Evolutionary conservation across 495 filamentous ascomycete genomes (phyloP).

Genomic region (Penicillium psychrofluorescens): DNA sequence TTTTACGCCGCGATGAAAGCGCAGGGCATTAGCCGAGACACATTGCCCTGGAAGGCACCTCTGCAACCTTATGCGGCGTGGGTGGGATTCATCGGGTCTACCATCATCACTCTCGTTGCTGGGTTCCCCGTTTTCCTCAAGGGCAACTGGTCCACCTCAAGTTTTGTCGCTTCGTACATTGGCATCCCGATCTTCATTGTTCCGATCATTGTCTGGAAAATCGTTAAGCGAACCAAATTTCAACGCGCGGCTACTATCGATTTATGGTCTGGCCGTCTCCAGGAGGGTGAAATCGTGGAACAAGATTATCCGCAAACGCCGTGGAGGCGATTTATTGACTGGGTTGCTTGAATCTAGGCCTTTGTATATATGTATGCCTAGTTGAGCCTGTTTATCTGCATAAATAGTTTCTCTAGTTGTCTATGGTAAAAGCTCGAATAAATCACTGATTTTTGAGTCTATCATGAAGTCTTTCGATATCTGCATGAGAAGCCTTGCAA

Average conservation of each 20-base stretch:
- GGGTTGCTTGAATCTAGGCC: slow-evolving; percentile 16
- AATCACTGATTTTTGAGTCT: slow-evolving; percentile 12
- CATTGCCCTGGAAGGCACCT: slow-evolving; percentile 50
- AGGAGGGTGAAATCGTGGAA: slow-evolving; percentile 25
- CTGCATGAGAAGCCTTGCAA: slow-evolving; percentile 46
- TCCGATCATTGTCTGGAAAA: slow-evolving; percentile 55
- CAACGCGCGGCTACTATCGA: slow-evolving; percentile 23
- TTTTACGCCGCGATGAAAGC: slow-evolving; percentile 53
- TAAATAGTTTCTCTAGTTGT: no score
- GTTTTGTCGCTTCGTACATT: slow-evolving; percentile 53
- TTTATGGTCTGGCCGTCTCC: slow-evolving; percentile 29
- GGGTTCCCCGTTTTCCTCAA: slow-evolving; percentile 35
- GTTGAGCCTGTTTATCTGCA: slow-evolving; percentile 1
- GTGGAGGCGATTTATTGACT: slow-evolving; percentile 23
- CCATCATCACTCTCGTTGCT: slow-evolving; percentile 32
- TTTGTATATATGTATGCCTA: slow-evolving; percentile 15
- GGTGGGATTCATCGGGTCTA: slow-evolving; percentile 50
- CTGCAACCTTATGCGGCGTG: slow-evolving; percentile 58
- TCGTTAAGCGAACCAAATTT: slow-evolving; percentile 44
- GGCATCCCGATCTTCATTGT: slow-evolving; percentile 49
- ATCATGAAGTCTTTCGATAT: slow-evolving; percentile 40
- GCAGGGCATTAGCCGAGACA: slow-evolving; percentile 49
- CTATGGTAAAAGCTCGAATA: neutral
- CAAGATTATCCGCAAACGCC: slow-evolving; percentile 12
- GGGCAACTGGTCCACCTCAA: slow-evolving; percentile 28